Evolutionary conservation across 345 rosid species (phyloP).

Genomic region (Eutrema yunnanense): DNA sequence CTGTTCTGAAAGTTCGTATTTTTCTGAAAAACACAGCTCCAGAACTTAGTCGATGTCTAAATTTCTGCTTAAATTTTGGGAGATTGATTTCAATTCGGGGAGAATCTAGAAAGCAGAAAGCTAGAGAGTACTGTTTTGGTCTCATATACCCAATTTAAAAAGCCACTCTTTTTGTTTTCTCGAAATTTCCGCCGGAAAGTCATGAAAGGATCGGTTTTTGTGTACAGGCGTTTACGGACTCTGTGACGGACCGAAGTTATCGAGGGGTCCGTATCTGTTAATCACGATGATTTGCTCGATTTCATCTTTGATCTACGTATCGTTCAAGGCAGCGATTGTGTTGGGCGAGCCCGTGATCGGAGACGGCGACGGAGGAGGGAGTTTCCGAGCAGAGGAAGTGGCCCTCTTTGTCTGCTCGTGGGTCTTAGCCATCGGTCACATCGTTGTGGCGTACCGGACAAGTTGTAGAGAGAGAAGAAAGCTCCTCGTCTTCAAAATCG

Average conservation of each 20-base stretch:
- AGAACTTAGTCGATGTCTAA: neutral
- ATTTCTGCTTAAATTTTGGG: too few species aligned
- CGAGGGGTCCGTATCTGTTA: slow-evolving; percentile 78
- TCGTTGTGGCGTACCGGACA: slow-evolving; percentile 72
- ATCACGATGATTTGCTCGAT: slow-evolving; percentile 67
- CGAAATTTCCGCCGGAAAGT: neutral
- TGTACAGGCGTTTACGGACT: slow-evolving; percentile 70
- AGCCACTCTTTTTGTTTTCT: neutral
- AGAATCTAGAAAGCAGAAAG: neutral
- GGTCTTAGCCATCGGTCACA: slow-evolving; percentile 66
- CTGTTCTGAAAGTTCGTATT: neutral
- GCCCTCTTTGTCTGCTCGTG: slow-evolving; percentile 64
- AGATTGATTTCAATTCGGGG: neutral
- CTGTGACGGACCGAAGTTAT: slow-evolving; percentile 75
- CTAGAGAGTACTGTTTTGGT: neutral
- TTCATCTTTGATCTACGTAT: slow-evolving; percentile 58
- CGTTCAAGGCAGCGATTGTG: slow-evolving; percentile 67
- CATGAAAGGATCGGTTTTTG: neutral
- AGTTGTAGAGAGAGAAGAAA: slow-evolving; percentile 92
- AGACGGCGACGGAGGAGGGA: slow-evolving; percentile 17
- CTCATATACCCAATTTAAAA: neutral
- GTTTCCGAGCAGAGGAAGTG: slow-evolving; percentile 50
- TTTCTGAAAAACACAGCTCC: neutral
- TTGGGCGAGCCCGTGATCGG: slow-evolving; percentile 38
- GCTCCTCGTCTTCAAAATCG: slow-evolving; percentile 85